Conservation (phyloP, 345 rosid species). For the Nasturtium officinale region DNA sequence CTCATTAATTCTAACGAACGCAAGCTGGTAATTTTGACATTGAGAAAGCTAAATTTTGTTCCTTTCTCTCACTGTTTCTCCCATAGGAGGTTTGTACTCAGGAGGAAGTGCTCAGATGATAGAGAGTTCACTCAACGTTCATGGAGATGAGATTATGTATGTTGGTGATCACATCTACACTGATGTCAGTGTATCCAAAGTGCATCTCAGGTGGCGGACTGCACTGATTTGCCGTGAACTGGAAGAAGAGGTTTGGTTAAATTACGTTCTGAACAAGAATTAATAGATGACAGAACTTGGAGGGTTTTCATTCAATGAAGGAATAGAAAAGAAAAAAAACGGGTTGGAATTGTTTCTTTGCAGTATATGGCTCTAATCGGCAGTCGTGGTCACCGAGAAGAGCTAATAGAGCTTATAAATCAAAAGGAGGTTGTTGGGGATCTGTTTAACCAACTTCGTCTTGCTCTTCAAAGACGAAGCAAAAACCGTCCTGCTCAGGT, state of each 20-base stretch:
- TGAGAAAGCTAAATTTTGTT: not conserved
- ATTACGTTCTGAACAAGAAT: not conserved
- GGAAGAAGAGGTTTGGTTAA: constrained; percentile 76
- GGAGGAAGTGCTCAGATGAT: constrained; percentile 99
- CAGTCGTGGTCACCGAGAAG: constrained; percentile 66
- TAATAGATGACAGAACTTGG: constrained; percentile 11
- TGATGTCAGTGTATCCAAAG: constrained; percentile 93
- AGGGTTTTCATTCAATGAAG: too few relatives aligned
- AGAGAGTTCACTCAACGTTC: constrained; percentile 80
- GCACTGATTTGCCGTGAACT: constrained; percentile 91
- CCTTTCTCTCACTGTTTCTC: constrained; percentile 24
- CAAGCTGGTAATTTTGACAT: not conserved
- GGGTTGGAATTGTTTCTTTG: constrained; percentile 33
- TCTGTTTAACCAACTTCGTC: constrained; percentile 92
- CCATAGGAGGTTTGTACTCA: constrained; percentile 79
- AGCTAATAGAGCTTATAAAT: constrained; percentile 78
- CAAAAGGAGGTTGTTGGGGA: constrained; percentile 89
- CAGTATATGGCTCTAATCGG: constrained; percentile 83
- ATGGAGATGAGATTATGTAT: constrained; percentile 94
- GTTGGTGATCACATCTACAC: constrained; percentile 98
- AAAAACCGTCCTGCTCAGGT: constrained; percentile 92
- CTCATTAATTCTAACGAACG: constrained; percentile 25
- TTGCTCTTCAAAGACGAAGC: constrained; percentile 78
- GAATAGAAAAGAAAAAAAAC: not conserved
- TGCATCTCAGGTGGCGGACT: constrained; percentile 93